Evolutionary conservation across 1,284 basidiomycete species (phyloP).

Genomic region (Malassezia sympodialis): DNA sequence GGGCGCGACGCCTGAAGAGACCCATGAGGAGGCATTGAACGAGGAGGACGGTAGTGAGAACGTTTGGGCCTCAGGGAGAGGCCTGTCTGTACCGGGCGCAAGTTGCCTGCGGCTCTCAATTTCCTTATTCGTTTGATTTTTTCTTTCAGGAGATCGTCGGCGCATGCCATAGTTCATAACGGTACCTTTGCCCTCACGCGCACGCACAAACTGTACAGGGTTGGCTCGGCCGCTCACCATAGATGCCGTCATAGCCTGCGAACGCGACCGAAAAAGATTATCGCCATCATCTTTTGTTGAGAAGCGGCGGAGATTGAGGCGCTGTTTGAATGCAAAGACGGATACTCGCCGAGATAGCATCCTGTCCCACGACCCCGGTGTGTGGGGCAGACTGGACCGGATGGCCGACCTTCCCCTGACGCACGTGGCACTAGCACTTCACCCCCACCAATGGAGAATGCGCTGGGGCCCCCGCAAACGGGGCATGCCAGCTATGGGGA

Average conservation of each 20-base stretch:
- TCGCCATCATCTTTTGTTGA: neutral
- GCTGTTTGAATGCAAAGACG: neutral
- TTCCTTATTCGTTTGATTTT: too few relatives aligned
- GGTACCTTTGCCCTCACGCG: conserved; percentile 37
- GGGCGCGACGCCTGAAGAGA: conserved; percentile 26
- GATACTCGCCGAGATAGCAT: neutral
- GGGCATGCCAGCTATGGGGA: neutral
- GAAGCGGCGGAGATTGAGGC: neutral
- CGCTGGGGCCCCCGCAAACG: neutral
- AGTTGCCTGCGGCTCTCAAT: neutral
- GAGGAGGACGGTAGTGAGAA: conserved; percentile 42
- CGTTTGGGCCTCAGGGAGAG: conserved; percentile 40
- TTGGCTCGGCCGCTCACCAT: conserved; percentile 8
- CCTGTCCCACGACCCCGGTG: neutral
- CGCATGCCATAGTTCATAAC: conserved; percentile 28
- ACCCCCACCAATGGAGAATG: neutral
- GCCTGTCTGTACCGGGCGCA: conserved; percentile 12
- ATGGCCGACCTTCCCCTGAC: neutral
- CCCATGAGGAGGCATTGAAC: conserved; percentile 39
- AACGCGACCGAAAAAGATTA: neutral
- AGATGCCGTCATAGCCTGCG: conserved; percentile 5
- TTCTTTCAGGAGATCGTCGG: neutral
- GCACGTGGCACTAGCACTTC: neutral
- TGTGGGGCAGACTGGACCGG: neutral
- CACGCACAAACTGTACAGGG: conserved; percentile 18